Evolutionary conservation across 352 stramenopile genomes (phyloP), one percentile per base, ranked within the genome.

Genomic region (Phytophthora boehmeriae): DNA sequence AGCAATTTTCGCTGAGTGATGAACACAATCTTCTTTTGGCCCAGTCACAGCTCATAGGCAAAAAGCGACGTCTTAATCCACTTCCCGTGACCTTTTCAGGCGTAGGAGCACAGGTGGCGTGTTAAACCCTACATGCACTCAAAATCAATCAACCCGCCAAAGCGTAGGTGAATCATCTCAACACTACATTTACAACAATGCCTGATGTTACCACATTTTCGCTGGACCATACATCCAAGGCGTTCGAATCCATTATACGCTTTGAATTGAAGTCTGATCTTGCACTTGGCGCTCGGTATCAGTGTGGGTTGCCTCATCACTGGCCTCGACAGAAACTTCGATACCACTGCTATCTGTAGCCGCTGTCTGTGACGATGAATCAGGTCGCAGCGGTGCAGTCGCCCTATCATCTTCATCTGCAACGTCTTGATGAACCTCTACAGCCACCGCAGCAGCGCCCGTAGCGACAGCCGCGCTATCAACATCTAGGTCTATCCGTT

Each of bases 211-310:
- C 6, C 38, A 44, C 34, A 25, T 35, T 19, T 49, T 6, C 34
- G 34, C 9, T 28, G 42, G 10, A 47, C 16, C 17, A 10, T 28
- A 34, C 25, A 28, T 39, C n/a, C 23, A 5, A 28, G 27, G 5
- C 11, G 27, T 10, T 53, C 23, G 45, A 22, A 17, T 17, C 25
- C 39, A 41, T 52, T 63, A 70, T 8, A 70, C 59, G 25, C 48
- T 63, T 56, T 73, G 59, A n/a, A 73, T 59, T 25, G 60, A 70
- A 28, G 54, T 44, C n/a, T 13, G 34, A 34, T 38, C 25, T 8
- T 16, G 20, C 22, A 54, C 39, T 56, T 47, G 50, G 23, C 23
- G 58, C 20, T 59, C 8, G 10, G 13, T 43, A n/a, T 20, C 11
- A 1, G 10, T 34, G 8, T 5, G 30, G 0, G 19, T 30, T 30